Conservation (phyloP, 176 grass and related monocot genomes). For the Musa troglodytarum region DNA sequence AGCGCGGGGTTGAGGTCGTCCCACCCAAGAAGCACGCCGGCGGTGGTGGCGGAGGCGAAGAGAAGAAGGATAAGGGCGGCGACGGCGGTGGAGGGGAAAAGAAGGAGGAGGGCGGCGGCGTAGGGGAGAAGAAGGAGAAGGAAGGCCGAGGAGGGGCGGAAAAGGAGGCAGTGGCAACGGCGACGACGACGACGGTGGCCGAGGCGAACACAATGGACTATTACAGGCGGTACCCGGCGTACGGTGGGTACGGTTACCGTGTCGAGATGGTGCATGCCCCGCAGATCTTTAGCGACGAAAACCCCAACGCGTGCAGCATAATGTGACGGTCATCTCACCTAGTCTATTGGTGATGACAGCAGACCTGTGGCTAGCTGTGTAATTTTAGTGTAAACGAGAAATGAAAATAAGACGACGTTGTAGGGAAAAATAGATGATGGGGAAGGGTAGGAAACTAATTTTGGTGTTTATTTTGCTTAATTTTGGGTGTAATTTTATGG, state of each 20-base stretch:
- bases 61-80: not conserved
- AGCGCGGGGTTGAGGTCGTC: not conserved
- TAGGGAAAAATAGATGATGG: not conserved
- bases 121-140: slow-evolving; percentile 33
- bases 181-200: slow-evolving; percentile 14
- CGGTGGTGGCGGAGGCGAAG: not conserved
- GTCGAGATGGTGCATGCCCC: slow-evolving; percentile 42
- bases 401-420: not conserved
- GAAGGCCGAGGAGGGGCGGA: not conserved
- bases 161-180: slow-evolving; percentile 13
- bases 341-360: too few species aligned
- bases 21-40: too few species aligned
- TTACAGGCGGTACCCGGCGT: slow-evolving; percentile 3
- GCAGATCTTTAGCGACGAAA: slow-evolving; percentile 98
- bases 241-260: slow-evolving; percentile 7
- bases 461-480: too few species aligned
- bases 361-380: too few species aligned
- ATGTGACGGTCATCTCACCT: slow-evolving; percentile 40
- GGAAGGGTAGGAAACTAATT: too few species aligned
- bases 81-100: slow-evolving; percentile 12
- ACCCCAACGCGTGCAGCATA: slow-evolving; percentile 82
- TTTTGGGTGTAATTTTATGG: too few species aligned
- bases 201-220: slow-evolving; percentile 32
- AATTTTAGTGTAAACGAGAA: not conserved
- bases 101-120: slow-evolving; percentile 10